Evolutionary conservation across 169 alveolate species (phyloP).

Genomic region (Hepatocystis sp.): DNA sequence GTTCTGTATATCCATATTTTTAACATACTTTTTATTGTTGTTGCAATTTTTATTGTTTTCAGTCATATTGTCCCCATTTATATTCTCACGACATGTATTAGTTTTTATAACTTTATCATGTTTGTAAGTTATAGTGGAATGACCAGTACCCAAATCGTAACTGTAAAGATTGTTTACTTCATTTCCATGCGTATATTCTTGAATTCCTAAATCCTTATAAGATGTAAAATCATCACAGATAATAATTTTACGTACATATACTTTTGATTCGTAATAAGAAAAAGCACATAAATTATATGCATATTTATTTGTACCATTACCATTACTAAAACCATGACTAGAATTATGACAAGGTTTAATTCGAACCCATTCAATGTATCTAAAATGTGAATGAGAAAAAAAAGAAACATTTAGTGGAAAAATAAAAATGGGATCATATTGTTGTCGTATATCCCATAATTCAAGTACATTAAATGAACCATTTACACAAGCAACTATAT

Average conservation of each 20-base stretch:
- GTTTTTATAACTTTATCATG: too few species aligned
- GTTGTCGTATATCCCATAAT: slow-evolving; percentile 83
- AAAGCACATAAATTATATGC: slow-evolving; percentile 43
- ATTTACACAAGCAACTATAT: slow-evolving; percentile 79
- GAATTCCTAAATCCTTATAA: slow-evolving; percentile 70
- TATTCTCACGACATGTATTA: too few species aligned
- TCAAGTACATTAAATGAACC: slow-evolving; percentile 77
- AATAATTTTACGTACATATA: slow-evolving; percentile 31
- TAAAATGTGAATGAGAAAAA: slow-evolving; percentile 75
- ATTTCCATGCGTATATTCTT: too few species aligned
- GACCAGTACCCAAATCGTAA: too few species aligned
- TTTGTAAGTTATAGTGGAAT: too few species aligned
- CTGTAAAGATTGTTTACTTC: too few species aligned
- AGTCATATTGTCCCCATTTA: not conserved
- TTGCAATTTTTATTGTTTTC: not conserved
- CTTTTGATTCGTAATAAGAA: slow-evolving; percentile 38
- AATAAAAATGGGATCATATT: slow-evolving; percentile 79
- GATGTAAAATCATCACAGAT: slow-evolving; percentile 43
- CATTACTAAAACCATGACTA: too few species aligned
- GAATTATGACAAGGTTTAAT: slow-evolving; percentile 13
- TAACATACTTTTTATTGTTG: too few species aligned
- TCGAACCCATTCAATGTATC: slow-evolving; percentile 80
- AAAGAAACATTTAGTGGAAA: slow-evolving; percentile 83
- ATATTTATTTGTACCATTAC: not conserved
- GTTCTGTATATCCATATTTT: too few species aligned